Conservation (phyloP, 331 rosid genomes). For the Malus hybrid region DNA sequence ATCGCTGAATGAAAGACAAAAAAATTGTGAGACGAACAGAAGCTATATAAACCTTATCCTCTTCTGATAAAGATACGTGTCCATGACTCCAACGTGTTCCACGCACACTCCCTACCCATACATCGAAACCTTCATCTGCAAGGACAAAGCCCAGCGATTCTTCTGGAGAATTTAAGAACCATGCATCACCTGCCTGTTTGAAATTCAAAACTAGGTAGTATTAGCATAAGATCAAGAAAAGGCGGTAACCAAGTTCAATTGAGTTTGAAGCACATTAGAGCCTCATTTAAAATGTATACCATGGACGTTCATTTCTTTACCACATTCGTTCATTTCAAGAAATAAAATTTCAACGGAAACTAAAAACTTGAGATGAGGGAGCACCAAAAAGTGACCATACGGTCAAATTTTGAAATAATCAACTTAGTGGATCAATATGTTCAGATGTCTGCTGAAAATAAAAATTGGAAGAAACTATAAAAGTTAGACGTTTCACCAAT, state of each 20-base stretch:
- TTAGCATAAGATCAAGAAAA: constrained; percentile 15
- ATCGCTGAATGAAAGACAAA: background rate
- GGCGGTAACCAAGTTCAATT: background rate
- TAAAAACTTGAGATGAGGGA: background rate
- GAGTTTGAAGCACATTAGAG: background rate
- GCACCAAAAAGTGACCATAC: background rate
- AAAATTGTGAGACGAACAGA: background rate
- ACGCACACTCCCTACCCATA: constrained; percentile 94
- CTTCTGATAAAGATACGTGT: constrained; percentile 47
- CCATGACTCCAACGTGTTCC: constrained; percentile 95
- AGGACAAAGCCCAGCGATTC: constrained; percentile 89
- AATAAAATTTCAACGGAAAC: background rate
- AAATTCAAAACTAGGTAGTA: constrained; percentile 8
- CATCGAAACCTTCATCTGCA: constrained; percentile 87
- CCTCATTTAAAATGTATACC: background rate
- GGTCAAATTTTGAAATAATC: background rate
- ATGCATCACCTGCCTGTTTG: constrained; percentile 81
- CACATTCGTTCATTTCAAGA: background rate
- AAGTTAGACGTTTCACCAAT: background rate
- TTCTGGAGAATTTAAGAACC: constrained; percentile 74
- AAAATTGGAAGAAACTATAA: background rate
- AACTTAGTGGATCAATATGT: background rate
- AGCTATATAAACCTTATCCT: constrained; percentile 40
- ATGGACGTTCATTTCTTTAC: background rate
- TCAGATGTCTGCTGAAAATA: background rate